Conservation (phyloP, 139 green algal genomes). For the Chlorella sorokiniana region DNA sequence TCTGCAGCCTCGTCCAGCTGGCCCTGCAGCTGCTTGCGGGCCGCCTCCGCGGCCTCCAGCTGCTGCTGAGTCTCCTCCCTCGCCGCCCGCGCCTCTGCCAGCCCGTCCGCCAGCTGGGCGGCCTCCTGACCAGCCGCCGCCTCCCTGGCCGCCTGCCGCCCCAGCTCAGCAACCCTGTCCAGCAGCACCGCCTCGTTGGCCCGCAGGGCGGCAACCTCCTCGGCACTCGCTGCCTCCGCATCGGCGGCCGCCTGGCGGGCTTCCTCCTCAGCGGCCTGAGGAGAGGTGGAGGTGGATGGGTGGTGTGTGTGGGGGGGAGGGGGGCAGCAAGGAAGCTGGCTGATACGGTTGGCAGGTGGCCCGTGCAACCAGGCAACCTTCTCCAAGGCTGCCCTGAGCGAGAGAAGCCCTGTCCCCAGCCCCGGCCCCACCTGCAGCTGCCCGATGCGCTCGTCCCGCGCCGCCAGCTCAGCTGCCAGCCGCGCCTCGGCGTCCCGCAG, state of each 20-base stretch:
- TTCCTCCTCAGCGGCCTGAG: background rate
- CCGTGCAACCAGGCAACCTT: no score
- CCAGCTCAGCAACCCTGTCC: background rate
- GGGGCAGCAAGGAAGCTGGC: background rate
- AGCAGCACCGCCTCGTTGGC: constrained; percentile 29
- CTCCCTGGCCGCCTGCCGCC: background rate
- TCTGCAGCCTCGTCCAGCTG: background rate
- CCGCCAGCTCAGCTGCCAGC: background rate
- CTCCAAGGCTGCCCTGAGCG: no score
- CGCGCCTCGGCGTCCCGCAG: background rate
- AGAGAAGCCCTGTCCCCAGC: background rate
- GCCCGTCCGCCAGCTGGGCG: background rate
- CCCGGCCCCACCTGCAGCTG: constrained; percentile 2
- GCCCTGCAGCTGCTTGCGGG: background rate
- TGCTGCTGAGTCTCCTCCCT: background rate
- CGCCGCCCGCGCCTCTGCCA: background rate
- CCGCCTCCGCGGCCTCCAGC: background rate
- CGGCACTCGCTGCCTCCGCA: background rate
- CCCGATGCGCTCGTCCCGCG: background rate
- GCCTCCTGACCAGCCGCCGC: background rate
- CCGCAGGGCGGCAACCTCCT: background rate
- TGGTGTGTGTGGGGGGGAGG: background rate
- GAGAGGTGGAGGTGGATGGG: no score
- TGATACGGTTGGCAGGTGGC: no score
- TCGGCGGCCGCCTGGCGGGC: background rate